Conservation (phyloP, 2,329 filamentous ascomycete species). For the Talaromyces marneffei region DNA sequence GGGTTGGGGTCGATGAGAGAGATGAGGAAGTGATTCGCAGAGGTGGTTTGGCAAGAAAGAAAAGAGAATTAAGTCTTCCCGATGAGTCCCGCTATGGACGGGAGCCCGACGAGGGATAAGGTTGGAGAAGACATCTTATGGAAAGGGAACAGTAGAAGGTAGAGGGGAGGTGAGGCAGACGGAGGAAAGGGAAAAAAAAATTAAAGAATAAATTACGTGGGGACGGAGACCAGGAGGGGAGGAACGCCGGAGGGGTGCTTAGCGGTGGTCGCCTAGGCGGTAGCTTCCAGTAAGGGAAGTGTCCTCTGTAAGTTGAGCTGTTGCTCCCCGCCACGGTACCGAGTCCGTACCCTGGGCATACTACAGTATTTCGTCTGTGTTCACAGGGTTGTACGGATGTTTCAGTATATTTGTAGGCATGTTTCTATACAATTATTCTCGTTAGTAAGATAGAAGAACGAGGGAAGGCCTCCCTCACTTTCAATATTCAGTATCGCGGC, state of each 20-base stretch:
- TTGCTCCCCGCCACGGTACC: not conserved
- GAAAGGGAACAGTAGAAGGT: constrained; percentile 20
- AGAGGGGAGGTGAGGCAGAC: constrained; percentile 11
- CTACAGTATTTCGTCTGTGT: not conserved
- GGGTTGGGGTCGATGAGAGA: constrained; percentile 9
- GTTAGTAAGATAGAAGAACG: not conserved
- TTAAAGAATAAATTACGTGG: constrained; percentile 16
- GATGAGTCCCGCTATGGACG: constrained; percentile 43
- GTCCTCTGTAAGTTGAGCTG: no score
- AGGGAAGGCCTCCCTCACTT: no score
- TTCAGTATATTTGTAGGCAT: not conserved
- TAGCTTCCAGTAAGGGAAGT: not conserved
- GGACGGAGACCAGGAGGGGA: constrained; percentile 5
- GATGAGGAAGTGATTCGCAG: constrained; percentile 12
- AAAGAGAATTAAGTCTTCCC: constrained; percentile 31
- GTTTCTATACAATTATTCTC: not conserved
- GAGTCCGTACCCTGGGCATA: not conserved
- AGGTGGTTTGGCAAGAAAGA: constrained; percentile 14
- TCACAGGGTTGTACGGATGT: not conserved
- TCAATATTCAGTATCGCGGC: no score
- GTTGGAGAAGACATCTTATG: constrained; percentile 32
- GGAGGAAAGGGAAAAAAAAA: constrained; percentile 14
- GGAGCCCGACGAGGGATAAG: constrained; percentile 31
- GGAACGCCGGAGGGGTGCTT: not conserved
- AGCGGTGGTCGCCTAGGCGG: constrained; percentile 1